phyloP scores from a whole-genome alignment of 441 rosid genomes.

The Pelargonium fulgidum region DNA sequence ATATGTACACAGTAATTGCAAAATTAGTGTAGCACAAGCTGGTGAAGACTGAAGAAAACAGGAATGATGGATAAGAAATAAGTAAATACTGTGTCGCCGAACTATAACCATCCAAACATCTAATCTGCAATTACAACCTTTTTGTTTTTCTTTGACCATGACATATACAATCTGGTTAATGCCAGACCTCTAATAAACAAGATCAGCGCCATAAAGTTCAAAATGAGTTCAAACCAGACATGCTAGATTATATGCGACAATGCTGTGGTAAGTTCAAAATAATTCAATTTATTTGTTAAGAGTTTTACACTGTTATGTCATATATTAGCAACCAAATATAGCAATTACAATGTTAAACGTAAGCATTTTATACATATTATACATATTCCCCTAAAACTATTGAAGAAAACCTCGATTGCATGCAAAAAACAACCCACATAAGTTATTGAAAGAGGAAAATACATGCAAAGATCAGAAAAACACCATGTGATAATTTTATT shows the following conservation, averaged over 20 bases:
- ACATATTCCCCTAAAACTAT: background rate
- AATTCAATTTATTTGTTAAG: background rate
- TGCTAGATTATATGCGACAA: conserved; percentile 2
- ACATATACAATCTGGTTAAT: too few species aligned
- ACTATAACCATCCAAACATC: background rate
- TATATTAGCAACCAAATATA: too few species aligned
- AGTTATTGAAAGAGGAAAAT: background rate
- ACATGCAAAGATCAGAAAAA: too few species aligned
- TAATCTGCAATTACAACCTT: background rate
- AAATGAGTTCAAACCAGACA: background rate
- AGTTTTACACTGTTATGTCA: background rate
- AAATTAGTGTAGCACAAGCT: background rate
- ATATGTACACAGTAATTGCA: background rate
- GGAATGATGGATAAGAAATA: background rate
- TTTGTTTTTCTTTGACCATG: background rate
- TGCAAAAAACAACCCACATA: background rate
- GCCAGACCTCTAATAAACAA: background rate
- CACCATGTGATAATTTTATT: too few species aligned
- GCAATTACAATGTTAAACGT: too few species aligned
- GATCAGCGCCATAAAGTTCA: background rate
- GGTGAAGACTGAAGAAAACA: background rate
- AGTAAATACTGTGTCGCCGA: background rate
- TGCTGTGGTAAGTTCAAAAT: background rate
- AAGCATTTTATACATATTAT: background rate
- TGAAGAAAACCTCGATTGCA: background rate